These are phyloP conservation scores for Prunus kanzakura DNA, from an alignment of 306 rosid species.

Conservation along the genomic window DNA sequence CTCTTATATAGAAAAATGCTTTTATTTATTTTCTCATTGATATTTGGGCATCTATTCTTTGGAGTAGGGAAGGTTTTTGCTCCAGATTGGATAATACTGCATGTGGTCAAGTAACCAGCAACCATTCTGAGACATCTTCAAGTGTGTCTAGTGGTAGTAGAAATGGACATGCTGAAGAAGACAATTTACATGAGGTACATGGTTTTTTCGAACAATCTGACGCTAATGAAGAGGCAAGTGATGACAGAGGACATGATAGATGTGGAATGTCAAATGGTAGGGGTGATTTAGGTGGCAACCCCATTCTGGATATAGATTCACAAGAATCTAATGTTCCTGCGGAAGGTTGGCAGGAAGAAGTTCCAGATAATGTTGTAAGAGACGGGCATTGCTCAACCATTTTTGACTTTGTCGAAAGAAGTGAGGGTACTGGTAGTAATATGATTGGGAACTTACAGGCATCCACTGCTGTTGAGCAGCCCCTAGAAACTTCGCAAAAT, in stretches of 20 bases:
- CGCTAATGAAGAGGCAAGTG: constrained; percentile 35
- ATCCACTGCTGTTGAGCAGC: constrained; percentile 22
- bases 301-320: constrained; percentile 30
- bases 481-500: constrained; percentile 37
- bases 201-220: constrained; percentile 42
- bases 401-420: constrained; percentile 25
- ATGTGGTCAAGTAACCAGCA: constrained; percentile 51
- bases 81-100: constrained; percentile 57
- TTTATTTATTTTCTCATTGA: not conserved
- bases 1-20: not conserved
- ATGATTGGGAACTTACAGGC: constrained; percentile 33
- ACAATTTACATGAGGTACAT: constrained; percentile 41
- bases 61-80: constrained; percentile 75
- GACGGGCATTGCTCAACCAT: constrained; percentile 18
- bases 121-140: constrained; percentile 45
- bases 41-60: constrained; percentile 26
- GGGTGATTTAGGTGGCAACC: constrained; percentile 34
- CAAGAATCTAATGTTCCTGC: constrained; percentile 34
- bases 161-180: constrained; percentile 38
- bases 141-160: constrained; percentile 37
- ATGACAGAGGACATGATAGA: constrained; percentile 19
- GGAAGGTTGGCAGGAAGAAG: constrained; percentile 40
- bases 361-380: constrained; percentile 35
- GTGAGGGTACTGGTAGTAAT: constrained; percentile 33
- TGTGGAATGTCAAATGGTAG: constrained; percentile 34